Percentiles rank a stretch among this genome's conserved stretches.
phyloP scores from a whole-genome alignment of 116 monocot species.

The Trichopus zeylanicus region DNA sequence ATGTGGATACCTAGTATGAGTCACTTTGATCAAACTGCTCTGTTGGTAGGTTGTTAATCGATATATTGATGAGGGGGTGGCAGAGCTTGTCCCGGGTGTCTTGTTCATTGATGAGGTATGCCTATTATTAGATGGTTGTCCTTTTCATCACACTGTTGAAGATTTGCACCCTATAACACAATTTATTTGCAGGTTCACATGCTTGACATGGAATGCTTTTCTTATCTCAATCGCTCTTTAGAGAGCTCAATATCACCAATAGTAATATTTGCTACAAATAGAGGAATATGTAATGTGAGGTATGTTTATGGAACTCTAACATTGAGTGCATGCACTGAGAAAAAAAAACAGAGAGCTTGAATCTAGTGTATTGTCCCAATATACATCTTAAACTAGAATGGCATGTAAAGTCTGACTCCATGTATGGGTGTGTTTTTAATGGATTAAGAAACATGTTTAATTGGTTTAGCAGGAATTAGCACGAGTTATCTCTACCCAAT shows the following conservation, averaged over 20 bases:
- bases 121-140: neutral
- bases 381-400: neutral
- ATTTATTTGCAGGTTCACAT: conserved; percentile 76
- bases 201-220: conserved; percentile 97
- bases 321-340: neutral
- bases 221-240: conserved; percentile 95
- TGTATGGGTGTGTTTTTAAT: too few relatives aligned
- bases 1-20: neutral
- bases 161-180: neutral
- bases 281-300: conserved; percentile 97
- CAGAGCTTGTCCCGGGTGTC: conserved; percentile 97
- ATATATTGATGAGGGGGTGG: conserved; percentile 96
- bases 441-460: too few relatives aligned
- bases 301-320: conserved; percentile 11
- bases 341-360: neutral
- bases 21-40: neutral
- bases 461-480: too few relatives aligned
- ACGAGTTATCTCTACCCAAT: too few relatives aligned
- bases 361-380: neutral
- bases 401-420: too few relatives aligned
- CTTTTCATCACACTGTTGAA: neutral
- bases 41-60: conserved; percentile 74
- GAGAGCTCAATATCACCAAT: conserved; percentile 94
- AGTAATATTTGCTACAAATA: conserved; percentile 96
- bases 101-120: conserved; percentile 92